Base-by-base conservation (phyloP, 179 eudicot genomes). In the Carnegiea gigantea region DNA sequence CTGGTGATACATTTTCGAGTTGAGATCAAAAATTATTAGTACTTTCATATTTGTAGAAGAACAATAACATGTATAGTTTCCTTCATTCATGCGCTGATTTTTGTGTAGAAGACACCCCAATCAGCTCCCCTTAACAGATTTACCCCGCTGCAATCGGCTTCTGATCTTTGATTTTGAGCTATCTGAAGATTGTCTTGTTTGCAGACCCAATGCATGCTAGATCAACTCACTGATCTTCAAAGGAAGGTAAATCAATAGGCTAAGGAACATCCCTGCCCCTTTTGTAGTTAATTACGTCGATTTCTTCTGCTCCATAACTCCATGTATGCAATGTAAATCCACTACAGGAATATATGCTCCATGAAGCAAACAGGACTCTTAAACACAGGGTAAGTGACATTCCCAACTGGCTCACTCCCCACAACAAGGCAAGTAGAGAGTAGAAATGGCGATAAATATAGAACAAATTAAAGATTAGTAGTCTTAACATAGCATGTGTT, bases 201-300 rank as follows among this genome's bases (percentile, higher is more conserved):
- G 83, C 92, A 94, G 98, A 94, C 97, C 17, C 97, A 94, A 67
- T 80, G 30, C 86, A 94, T 94, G 98, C 85, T 94, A 78, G 98
- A 94, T 80, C 90, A 90, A 68, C 98, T 94, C 49, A 84, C 93
- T 26, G 97, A 90, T 53, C 95, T 92, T 70, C 95, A 93, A 76
- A 90, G 90, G 73, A 92, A 87, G 94, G 98, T 94, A 90, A 78
- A 17, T n/a, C 44, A 6, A 38, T 20, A 15, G 5, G 11, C 33
- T 64, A 0, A 43, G 6, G 5, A 30, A 43, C 24, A 44, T 62
- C 43, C 30, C 30, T 0, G 0, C 30, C 70, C 18, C n/a, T 6
- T 24, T 40, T 5, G 12, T 26, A 2, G 18, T 26, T 11, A 67
- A 8, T 24, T 57, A 57, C n/a, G 24, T 65, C 70, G 33, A 65